phyloP scores from a whole-genome alignment of 345 rosid genomes.

The Isatis tinctoria region DNA sequence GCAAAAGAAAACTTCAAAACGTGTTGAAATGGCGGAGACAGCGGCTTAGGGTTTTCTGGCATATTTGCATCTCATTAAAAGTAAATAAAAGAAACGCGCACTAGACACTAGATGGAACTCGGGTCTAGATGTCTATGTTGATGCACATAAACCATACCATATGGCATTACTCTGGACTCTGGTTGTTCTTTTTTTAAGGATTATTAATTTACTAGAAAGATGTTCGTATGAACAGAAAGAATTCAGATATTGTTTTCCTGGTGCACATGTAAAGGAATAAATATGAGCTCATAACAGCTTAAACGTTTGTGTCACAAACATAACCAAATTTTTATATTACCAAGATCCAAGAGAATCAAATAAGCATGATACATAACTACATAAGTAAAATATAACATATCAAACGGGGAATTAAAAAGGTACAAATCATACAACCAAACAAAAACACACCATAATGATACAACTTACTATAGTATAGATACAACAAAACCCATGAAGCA shows the following conservation, averaged over 20 bases:
- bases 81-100: no score
- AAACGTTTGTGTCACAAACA: not conserved
- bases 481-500: not conserved
- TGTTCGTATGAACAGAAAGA: not conserved
- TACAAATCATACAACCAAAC: not conserved
- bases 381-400: not conserved
- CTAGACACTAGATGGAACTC: no score
- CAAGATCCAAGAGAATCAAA: not conserved
- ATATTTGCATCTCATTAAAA: no score
- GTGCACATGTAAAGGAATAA: not conserved
- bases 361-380: not conserved
- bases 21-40: no score
- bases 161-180: no score
- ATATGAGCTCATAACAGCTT: not conserved
- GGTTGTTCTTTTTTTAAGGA: no score
- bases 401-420: slow-evolving; percentile 2
- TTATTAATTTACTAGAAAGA: not conserved
- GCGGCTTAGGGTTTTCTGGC: no score
- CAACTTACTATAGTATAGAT: not conserved
- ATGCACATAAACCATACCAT: no score
- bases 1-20: no score
- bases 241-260: not conserved
- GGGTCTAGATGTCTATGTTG: no score
- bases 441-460: not conserved
- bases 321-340: not conserved